These are phyloP conservation scores for Phytopythium mirpurense DNA, from an alignment of 352 stramenopile species.

Conservation along the genomic window DNA sequence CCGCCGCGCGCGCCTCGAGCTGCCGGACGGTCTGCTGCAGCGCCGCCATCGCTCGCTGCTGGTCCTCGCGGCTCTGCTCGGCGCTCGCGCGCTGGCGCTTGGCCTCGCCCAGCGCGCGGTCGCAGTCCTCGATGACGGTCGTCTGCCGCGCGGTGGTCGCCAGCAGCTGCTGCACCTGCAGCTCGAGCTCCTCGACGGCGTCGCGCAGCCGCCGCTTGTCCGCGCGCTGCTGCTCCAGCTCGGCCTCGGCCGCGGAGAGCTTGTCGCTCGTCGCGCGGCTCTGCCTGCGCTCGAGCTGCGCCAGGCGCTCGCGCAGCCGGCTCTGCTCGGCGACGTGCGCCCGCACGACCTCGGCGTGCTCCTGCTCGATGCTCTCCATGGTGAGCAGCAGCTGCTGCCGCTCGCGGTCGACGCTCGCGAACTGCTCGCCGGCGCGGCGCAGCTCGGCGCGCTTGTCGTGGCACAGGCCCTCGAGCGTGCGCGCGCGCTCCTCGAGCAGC, in stretches of 20 bases:
- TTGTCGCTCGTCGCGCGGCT: conserved; percentile 32
- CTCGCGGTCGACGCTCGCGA: conserved; percentile 22
- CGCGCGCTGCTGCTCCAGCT: conserved; percentile 21
- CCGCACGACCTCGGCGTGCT: conserved; percentile 23
- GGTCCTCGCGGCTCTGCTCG: conserved; percentile 36
- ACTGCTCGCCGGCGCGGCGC: conserved; percentile 12
- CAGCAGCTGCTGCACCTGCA: conserved; percentile 46
- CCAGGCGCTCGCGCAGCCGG: conserved; percentile 20
- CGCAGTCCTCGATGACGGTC: conserved; percentile 69
- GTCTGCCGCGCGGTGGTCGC: conserved; percentile 61
- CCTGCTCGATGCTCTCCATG: conserved; percentile 21
- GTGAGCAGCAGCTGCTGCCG: conserved; percentile 28
- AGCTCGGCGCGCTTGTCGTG: conserved; percentile 24
- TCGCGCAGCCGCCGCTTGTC: conserved; percentile 23
- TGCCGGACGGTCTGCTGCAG: conserved; percentile 27
- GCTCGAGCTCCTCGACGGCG: conserved; percentile 26
- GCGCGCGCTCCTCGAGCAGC: conserved; percentile 42
- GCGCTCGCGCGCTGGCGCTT: conserved; percentile 29
- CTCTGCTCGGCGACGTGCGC: conserved; percentile 19
- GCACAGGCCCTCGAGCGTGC: conserved; percentile 30
- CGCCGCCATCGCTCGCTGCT: conserved; percentile 26
- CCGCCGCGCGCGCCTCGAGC: conserved; percentile 30
- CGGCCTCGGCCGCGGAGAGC: conserved; percentile 16
- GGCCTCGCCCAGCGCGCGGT: conserved; percentile 43
- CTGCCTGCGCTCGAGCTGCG: conserved; percentile 31